Evolutionary conservation across 108 stramenopile species (phyloP), one percentile per base, ranked within the genome.

Genomic region (Schizochytrium sp.): DNA sequence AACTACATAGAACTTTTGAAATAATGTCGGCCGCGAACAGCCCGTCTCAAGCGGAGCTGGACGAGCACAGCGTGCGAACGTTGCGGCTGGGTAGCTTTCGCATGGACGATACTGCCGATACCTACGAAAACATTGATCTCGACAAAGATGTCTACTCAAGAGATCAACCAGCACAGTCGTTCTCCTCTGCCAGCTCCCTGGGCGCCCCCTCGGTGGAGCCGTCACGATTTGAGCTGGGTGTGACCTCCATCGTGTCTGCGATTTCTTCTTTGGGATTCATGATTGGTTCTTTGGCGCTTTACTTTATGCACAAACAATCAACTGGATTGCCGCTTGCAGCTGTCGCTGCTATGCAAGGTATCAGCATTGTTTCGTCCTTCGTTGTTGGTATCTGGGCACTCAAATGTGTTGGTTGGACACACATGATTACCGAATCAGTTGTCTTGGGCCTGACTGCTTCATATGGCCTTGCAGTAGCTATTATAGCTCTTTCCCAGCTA

Each of bases 21-120:
- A 28, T 28, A 28, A 28, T 28, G 28, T 28, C 28, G 28, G 28
- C 28, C 28, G 28, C 28, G 28, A 28, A 28, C 28, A 28, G 28
- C 28, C 28, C 28, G 28, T 28, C 28, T 28, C 28, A 28, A 28
- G 28, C 28, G 28, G 28, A 69, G 64, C 64, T 69, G 12, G 42
- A 69, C 42, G 19, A 69, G 64, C 64, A 69, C 3, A 44, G 42
- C 19, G 44, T 44, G 12, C 12, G 64, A 7, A 69, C 64, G 1
- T 38, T 69, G 1, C 64, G 64, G 42, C 64, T 44, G 28, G 64
- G 64, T 7, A 69, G 64, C 64, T 69, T 69, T 15, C 64, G 64
- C 10, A 38, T 69, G 42, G 28, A 38, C 15, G 28, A 7, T 2
- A 44, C 10, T 3, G 64, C 40, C 19, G 64, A 15, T 2, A 44